Evolutionary conservation across 2,329 filamentous ascomycete genomes (phyloP).

Genomic region (Neofusicoccum ribis): DNA sequence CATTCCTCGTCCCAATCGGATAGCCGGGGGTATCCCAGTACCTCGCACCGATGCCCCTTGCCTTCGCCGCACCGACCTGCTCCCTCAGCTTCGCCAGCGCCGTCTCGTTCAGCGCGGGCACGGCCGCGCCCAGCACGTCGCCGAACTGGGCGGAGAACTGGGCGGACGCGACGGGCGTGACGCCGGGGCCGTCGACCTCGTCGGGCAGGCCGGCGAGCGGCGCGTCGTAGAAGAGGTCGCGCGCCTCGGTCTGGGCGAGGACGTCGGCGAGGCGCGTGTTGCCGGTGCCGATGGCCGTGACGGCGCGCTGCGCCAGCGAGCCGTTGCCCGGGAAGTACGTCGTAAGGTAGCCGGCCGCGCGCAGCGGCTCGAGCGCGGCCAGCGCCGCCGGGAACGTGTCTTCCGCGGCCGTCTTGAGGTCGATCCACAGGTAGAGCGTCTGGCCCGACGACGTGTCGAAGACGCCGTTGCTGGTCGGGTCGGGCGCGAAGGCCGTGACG

Average conservation of each 20-base stretch:
- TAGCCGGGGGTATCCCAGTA: conserved; percentile 66
- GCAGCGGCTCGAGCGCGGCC: conserved; percentile 57
- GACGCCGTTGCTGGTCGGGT: conserved; percentile 46
- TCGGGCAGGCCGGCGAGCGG: conserved; percentile 52
- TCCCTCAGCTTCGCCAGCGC: conserved; percentile 53
- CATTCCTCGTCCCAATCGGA: conserved; percentile 59
- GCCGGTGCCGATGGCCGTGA: conserved; percentile 65
- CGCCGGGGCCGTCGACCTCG: conserved; percentile 50
- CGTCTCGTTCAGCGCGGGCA: conserved; percentile 42
- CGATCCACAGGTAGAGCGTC: conserved; percentile 65
- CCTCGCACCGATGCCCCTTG: conserved; percentile 58
- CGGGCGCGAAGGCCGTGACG: conserved; percentile 47
- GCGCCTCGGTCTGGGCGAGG: conserved; percentile 40
- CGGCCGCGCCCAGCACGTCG: conserved; percentile 30
- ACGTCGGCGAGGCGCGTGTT: conserved; percentile 55
- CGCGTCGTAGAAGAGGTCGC: conserved; percentile 64
- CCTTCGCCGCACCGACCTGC: conserved; percentile 57
- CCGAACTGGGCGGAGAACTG: conserved; percentile 49
- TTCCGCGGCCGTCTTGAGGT: conserved; percentile 60
- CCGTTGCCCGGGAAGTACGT: conserved; percentile 51
- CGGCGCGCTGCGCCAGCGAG: conserved; percentile 49
- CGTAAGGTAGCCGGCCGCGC: conserved; percentile 54
- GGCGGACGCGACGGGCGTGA: conserved; percentile 57
- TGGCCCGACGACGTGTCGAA: conserved; percentile 60
- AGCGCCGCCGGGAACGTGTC: conserved; percentile 59